Evolutionary conservation across 148 eudicot genomes (phyloP).

Genomic region (Vaccinium corymbosum): DNA sequence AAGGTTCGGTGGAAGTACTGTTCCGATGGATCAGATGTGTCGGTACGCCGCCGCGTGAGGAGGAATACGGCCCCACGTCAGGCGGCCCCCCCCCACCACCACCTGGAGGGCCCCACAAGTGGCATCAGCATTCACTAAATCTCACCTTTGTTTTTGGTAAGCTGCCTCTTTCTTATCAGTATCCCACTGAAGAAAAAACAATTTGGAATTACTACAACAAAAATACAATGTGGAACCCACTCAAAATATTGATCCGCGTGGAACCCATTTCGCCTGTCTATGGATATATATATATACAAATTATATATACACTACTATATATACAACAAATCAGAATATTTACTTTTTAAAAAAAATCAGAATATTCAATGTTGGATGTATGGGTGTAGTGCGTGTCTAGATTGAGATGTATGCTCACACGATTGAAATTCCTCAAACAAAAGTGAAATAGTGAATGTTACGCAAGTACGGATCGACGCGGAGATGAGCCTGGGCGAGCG

Average conservation of each 20-base stretch:
- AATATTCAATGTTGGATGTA: conserved; percentile 22
- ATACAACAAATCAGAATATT: too few relatives aligned
- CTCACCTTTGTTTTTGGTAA: conserved; percentile 7
- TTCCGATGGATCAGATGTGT: not conserved
- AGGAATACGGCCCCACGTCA: not conserved
- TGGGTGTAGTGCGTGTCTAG: not conserved
- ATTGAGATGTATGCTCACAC: not conserved
- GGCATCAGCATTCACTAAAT: conserved; percentile 24
- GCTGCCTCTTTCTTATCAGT: conserved; percentile 10
- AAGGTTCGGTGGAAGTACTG: not conserved
- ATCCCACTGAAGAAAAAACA: conserved; percentile 2
- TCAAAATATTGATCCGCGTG: conserved; percentile 16
- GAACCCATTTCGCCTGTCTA: conserved; percentile 12
- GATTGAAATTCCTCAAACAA: conserved; percentile 3
- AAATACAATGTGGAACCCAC: conserved; percentile 11
- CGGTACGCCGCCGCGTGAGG: conserved; percentile 10
- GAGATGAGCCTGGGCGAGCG: too few relatives aligned
- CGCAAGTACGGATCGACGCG: too few relatives aligned
- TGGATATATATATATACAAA: not conserved
- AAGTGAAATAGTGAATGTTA: not conserved
- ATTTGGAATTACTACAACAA: not conserved
- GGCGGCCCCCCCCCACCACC: not conserved
- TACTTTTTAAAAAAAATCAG: not conserved
- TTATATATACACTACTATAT: too few relatives aligned
- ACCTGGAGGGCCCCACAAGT: conserved; percentile 5